Evolutionary conservation across 495 filamentous ascomycete genomes (phyloP).

Genomic region (Aspergillus sclerotiicarbonarius): DNA sequence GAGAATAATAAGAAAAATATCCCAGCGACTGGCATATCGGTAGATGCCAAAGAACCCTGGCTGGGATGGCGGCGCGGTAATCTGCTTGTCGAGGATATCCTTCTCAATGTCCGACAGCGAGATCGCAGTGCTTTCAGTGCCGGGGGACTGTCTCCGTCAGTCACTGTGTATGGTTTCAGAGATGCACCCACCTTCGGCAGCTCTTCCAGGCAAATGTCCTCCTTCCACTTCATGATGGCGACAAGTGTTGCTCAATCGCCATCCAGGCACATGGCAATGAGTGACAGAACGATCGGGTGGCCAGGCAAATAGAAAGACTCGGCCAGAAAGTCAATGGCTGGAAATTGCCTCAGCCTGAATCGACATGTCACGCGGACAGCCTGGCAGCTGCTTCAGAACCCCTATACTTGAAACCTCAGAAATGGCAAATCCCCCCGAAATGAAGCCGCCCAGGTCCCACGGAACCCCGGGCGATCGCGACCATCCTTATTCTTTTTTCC

Average conservation of each 20-base stretch:
- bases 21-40: slow-evolving; percentile 73
- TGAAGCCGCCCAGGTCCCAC: not conserved
- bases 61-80: slow-evolving; percentile 64
- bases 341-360: not conserved
- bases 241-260: too few species aligned
- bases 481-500: not conserved
- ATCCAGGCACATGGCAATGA: not conserved
- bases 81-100: slow-evolving; percentile 65
- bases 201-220: slow-evolving; percentile 6
- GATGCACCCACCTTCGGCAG: slow-evolving; percentile 4
- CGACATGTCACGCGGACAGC: not conserved
- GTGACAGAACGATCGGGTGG: not conserved
- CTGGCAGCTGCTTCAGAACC: not conserved
- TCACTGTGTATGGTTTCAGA: not conserved
- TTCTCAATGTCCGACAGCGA: slow-evolving; percentile 44
- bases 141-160: slow-evolving; percentile 1
- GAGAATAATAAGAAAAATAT: slow-evolving; percentile 67
- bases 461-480: not conserved
- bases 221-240: slow-evolving; percentile 7
- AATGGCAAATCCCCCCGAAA: not conserved
- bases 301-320: not conserved
- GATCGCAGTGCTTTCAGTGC: slow-evolving; percentile 5
- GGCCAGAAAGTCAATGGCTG: not conserved
- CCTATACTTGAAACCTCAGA: slow-evolving; percentile 1
- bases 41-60: slow-evolving; percentile 67